phyloP scores from a whole-genome alignment of 192 early-diverging fungal genomes.

The Oehlia diaphana region DNA sequence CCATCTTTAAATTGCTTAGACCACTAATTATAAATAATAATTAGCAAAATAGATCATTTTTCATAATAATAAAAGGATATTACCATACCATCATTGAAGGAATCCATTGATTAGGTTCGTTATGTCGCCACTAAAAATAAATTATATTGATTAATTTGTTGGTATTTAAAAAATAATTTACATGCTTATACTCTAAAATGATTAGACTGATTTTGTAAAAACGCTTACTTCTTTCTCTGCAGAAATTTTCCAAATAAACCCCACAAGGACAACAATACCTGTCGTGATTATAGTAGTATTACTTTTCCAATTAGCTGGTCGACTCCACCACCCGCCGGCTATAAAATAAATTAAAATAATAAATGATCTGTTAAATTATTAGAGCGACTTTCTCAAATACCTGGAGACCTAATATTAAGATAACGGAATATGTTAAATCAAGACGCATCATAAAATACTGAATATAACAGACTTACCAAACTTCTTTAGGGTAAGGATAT shows the following conservation, averaged over 20 bases:
- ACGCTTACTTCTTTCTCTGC: slow-evolving; percentile 40
- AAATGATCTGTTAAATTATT: background rate
- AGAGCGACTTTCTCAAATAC: background rate
- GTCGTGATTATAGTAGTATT: slow-evolving; percentile 42
- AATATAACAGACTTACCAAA: slow-evolving; percentile 31
- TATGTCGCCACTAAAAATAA: slow-evolving; percentile 38
- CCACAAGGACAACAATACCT: slow-evolving; percentile 39
- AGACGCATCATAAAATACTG: background rate
- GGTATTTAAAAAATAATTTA: too few relatives aligned
- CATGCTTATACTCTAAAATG: background rate
- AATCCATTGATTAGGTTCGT: slow-evolving; percentile 49
- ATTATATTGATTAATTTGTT: background rate
- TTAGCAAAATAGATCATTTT: background rate
- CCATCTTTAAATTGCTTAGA: slow-evolving; percentile 44
- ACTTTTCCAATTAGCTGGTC: slow-evolving; percentile 47
- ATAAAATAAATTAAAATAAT: background rate
- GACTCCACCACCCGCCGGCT: slow-evolving; percentile 51
- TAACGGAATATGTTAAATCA: background rate
- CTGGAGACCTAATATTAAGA: slow-evolving; percentile 39
- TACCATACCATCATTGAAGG: slow-evolving; percentile 50
- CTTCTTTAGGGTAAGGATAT: slow-evolving; percentile 42
- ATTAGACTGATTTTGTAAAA: background rate
- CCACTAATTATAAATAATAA: slow-evolving; percentile 31
- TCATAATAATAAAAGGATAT: background rate
- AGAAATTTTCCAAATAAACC: slow-evolving; percentile 44